phyloP scores from a whole-genome alignment of 192 early-diverging fungal genomes.

The Piromyces sp. region DNA sequence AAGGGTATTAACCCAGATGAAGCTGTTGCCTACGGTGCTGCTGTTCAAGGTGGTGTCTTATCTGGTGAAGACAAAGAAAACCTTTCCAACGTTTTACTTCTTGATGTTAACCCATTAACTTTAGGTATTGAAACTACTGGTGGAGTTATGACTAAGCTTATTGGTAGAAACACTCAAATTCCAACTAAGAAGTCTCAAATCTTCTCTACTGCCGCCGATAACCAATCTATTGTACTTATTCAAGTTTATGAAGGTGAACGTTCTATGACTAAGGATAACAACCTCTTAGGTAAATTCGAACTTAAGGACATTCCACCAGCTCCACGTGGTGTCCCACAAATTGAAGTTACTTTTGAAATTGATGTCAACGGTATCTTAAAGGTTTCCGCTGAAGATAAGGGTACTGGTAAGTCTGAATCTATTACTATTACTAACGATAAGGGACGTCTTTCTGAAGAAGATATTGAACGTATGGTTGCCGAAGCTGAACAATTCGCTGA shows the following conservation, averaged over 20 bases:
- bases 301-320: slow-evolving; percentile 84
- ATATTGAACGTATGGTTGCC: slow-evolving; percentile 90
- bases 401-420: slow-evolving; percentile 86
- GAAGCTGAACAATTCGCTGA: slow-evolving; percentile 90
- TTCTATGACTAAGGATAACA: slow-evolving; percentile 95
- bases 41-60: slow-evolving; percentile 86
- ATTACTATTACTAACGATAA: slow-evolving; percentile 97
- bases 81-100: slow-evolving; percentile 46
- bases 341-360: slow-evolving; percentile 93
- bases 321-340: slow-evolving; percentile 89
- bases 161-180: slow-evolving; percentile 79
- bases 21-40: slow-evolving; percentile 95
- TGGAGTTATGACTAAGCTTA: slow-evolving; percentile 76
- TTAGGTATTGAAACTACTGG: slow-evolving; percentile 97
- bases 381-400: slow-evolving; percentile 88
- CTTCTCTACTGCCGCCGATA: slow-evolving; percentile 92
- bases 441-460: slow-evolving; percentile 81
- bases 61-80: slow-evolving; percentile 37
- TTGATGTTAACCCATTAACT: slow-evolving; percentile 91
- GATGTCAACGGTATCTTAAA: slow-evolving; percentile 86
- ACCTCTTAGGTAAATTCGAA: slow-evolving; percentile 90
- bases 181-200: slow-evolving; percentile 98
- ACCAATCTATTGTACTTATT: slow-evolving; percentile 90
- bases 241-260: slow-evolving; percentile 96
- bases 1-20: slow-evolving; percentile 98